Evolutionary conservation across 371 early-diverging fungal species (phyloP).

Genomic region (Mucor circinelloides): DNA sequence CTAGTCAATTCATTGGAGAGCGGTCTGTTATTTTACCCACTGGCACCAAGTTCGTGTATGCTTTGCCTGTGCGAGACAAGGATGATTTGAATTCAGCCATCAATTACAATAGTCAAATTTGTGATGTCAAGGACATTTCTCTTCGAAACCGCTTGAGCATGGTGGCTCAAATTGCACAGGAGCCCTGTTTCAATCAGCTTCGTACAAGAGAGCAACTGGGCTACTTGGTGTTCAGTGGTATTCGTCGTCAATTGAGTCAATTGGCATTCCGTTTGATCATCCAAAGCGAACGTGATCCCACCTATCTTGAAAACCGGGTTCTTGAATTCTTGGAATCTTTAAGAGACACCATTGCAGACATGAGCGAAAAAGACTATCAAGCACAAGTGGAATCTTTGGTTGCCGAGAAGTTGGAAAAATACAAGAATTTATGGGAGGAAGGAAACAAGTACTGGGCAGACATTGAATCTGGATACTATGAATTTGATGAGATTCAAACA

Average conservation of each 20-base stretch:
- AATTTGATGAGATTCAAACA: constrained; percentile 70
- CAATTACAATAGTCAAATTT: constrained; percentile 73
- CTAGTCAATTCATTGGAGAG: constrained; percentile 57
- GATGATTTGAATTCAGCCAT: constrained; percentile 87
- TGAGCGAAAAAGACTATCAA: constrained; percentile 74
- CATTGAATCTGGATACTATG: constrained; percentile 78
- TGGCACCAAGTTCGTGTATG: constrained; percentile 48
- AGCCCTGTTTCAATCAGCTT: constrained; percentile 91
- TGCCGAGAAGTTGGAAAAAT: constrained; percentile 73
- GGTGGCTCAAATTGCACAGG: constrained; percentile 74
- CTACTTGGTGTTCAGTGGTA: constrained; percentile 80
- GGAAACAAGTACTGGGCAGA: constrained; percentile 75
- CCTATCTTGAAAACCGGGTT: constrained; percentile 78
- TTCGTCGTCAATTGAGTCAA: constrained; percentile 56
- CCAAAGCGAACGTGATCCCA: constrained; percentile 86
- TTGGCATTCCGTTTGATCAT: constrained; percentile 76
- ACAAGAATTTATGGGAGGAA: constrained; percentile 84
- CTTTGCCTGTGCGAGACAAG: constrained; percentile 64
- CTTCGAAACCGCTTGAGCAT: constrained; percentile 66
- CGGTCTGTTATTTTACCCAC: constrained; percentile 66
- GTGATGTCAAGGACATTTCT: constrained; percentile 48
- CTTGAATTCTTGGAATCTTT: constrained; percentile 72
- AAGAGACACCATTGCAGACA: constrained; percentile 55
- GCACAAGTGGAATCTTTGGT: constrained; percentile 75
- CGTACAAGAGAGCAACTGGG: constrained; percentile 90